A percentile compares a stretch with the other conserved stretches of the same genome.
Evolutionary conservation across 2,329 filamentous ascomycete species (phyloP).

Genomic region (Xylariaceae sp.): DNA sequence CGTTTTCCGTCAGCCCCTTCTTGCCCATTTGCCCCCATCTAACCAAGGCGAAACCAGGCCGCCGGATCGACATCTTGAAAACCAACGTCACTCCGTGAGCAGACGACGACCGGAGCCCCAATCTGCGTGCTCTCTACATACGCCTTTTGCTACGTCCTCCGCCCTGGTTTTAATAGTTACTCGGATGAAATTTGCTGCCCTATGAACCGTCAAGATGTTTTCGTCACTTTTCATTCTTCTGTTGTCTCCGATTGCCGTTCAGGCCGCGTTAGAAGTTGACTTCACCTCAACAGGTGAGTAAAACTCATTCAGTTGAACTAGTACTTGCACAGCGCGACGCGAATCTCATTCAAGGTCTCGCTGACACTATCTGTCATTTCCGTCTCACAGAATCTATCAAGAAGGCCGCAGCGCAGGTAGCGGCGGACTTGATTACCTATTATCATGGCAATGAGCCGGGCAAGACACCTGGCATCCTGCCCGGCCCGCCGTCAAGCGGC

Average conservation of each 20-base stretch:
- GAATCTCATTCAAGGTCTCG: background rate
- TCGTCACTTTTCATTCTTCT: slow-evolving; percentile 29
- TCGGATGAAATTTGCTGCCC: background rate
- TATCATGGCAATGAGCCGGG: slow-evolving; percentile 45
- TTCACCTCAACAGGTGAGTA: slow-evolving; percentile 35
- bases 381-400: slow-evolving; percentile 36
- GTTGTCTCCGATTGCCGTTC: slow-evolving; percentile 33
- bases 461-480: slow-evolving; percentile 47
- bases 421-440: slow-evolving; percentile 37
- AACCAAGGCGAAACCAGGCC: background rate
- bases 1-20: no score
- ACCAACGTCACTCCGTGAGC: slow-evolving; percentile 22
- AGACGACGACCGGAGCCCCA: slow-evolving; percentile 1
- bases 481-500: slow-evolving; percentile 36
- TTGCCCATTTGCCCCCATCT: slow-evolving; percentile 4
- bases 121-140: background rate
- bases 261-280: slow-evolving; percentile 38
- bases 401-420: slow-evolving; percentile 35
- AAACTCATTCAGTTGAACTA: background rate
- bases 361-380: background rate
- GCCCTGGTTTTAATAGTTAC: background rate
- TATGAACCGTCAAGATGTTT: slow-evolving; percentile 27
- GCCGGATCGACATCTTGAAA: slow-evolving; percentile 5
- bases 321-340: background rate
- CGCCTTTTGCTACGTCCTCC: background rate